These are phyloP conservation scores for Alternaria incomplexa DNA, from an alignment of 2,329 filamentous ascomycete genomes.

Conservation along the genomic window DNA sequence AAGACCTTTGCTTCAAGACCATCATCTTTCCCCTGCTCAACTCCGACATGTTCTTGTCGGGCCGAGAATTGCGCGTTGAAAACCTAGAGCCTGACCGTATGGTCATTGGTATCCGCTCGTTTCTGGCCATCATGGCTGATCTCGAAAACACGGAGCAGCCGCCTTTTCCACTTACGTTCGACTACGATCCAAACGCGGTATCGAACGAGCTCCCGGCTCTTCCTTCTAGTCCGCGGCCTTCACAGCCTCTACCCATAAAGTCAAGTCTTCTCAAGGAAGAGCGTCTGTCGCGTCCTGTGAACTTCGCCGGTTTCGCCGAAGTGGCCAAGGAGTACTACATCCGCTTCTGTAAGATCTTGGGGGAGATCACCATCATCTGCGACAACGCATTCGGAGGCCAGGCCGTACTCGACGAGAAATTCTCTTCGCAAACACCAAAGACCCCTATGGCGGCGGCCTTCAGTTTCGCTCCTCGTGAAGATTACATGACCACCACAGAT, in stretches of 20 bases:
- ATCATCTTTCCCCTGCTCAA: slow-evolving; percentile 97
- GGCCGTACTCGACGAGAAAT: slow-evolving; percentile 93
- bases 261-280: slow-evolving; percentile 62
- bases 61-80: slow-evolving; percentile 83
- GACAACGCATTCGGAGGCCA: slow-evolving; percentile 97
- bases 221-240: slow-evolving; percentile 42
- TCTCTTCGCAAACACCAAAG: slow-evolving; percentile 84
- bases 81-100: slow-evolving; percentile 95
- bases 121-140: slow-evolving; percentile 90
- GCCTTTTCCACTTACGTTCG: slow-evolving; percentile 77
- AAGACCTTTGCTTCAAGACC: slow-evolving; percentile 88
- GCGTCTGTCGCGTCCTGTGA: slow-evolving; percentile 68
- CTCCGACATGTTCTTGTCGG: slow-evolving; percentile 80
- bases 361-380: slow-evolving; percentile 94
- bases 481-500: slow-evolving; percentile 73
- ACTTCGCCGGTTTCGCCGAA: slow-evolving; percentile 70
- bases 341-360: slow-evolving; percentile 92
- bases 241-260: slow-evolving; percentile 42
- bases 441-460: slow-evolving; percentile 95
- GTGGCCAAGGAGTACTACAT: slow-evolving; percentile 83
- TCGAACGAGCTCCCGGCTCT: slow-evolving; percentile 42
- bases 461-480: slow-evolving; percentile 84
- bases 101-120: slow-evolving; percentile 95
- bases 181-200: slow-evolving; percentile 53
- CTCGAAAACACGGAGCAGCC: slow-evolving; percentile 85